Conservation (phyloP, 2,329 filamentous ascomycete genomes). For the Orbilia blumenaviensis region DNA sequence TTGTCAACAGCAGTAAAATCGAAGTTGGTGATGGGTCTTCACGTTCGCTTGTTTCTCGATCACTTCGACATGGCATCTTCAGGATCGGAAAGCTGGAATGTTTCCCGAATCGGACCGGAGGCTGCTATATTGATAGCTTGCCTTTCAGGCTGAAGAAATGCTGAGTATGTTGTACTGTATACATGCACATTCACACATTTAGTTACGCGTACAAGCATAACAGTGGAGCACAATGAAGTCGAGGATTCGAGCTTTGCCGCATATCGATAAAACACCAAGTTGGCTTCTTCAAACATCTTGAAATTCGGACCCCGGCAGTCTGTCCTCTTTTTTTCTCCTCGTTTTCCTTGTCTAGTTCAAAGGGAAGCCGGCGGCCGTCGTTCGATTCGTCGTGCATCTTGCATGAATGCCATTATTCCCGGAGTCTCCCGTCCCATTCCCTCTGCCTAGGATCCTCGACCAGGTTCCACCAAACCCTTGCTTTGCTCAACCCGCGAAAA, state of each 20-base stretch:
- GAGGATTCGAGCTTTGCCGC: background rate
- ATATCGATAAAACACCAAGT: constrained; percentile 7
- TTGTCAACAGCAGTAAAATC: background rate
- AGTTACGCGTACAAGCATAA: background rate
- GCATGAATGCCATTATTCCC: constrained; percentile 19
- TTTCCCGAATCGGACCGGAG: too few relatives aligned
- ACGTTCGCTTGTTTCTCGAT: too few relatives aligned
- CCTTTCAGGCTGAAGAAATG: too few relatives aligned
- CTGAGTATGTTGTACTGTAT: background rate
- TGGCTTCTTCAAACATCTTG: background rate
- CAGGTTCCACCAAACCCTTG: too few relatives aligned
- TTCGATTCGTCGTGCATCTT: constrained; percentile 1
- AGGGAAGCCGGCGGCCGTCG: too few relatives aligned
- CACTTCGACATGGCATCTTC: too few relatives aligned
- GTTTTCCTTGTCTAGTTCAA: too few relatives aligned
- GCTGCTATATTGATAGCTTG: too few relatives aligned
- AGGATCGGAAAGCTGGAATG: too few relatives aligned
- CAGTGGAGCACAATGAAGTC: background rate
- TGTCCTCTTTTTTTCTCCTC: too few relatives aligned
- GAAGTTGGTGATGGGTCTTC: background rate
- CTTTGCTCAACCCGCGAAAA: too few relatives aligned
- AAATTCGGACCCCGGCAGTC: background rate
- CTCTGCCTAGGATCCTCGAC: background rate
- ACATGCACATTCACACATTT: background rate
- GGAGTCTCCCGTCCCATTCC: constrained; percentile 1